These are phyloP conservation scores for Pseudogymnoascus sp. DNA, from an alignment of 2,329 filamentous ascomycete species.

Conservation along the genomic window DNA sequence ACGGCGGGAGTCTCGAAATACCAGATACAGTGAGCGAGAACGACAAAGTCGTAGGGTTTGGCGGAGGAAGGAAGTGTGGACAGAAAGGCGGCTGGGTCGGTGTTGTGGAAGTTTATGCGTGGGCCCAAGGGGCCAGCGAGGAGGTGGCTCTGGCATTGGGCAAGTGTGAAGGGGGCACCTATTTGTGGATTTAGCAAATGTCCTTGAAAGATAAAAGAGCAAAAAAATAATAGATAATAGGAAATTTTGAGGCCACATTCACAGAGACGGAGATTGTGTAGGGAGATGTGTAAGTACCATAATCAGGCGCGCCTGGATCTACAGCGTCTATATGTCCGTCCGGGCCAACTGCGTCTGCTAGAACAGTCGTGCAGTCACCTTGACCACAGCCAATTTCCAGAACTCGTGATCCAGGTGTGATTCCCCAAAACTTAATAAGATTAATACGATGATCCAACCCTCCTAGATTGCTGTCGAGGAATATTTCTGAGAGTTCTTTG, in stretches of 20 bases:
- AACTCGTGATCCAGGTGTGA: slow-evolving; percentile 34
- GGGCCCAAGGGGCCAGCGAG: slow-evolving; percentile 32
- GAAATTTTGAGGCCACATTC: not conserved
- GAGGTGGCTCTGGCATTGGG: slow-evolving; percentile 40
- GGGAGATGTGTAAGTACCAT: slow-evolving; percentile 29
- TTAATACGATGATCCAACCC: slow-evolving; percentile 29
- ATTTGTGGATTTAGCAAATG: slow-evolving; percentile 6
- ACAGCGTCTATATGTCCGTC: slow-evolving; percentile 40
- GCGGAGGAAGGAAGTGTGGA: slow-evolving; percentile 15
- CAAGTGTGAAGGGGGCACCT: slow-evolving; percentile 41
- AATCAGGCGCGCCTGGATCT: slow-evolving; percentile 43
- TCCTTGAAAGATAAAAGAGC: not conserved
- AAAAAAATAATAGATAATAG: slow-evolving; percentile 1
- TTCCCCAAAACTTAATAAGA: slow-evolving; percentile 31
- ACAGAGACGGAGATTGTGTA: slow-evolving; percentile 7
- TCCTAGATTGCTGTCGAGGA: slow-evolving; percentile 2
- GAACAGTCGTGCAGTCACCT: slow-evolving; percentile 45
- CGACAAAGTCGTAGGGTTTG: slow-evolving; percentile 35
- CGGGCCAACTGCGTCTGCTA: slow-evolving; percentile 40
- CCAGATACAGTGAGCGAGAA: slow-evolving; percentile 45
- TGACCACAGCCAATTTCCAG: slow-evolving; percentile 54
- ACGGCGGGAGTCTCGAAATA: slow-evolving; percentile 39
- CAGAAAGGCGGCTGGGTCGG: slow-evolving; percentile 32
- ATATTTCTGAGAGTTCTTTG: not conserved
- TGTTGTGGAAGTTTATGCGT: slow-evolving; percentile 37